Evolutionary conservation across 495 filamentous ascomycete genomes (phyloP).

Genomic region (Thozetella sp.): DNA sequence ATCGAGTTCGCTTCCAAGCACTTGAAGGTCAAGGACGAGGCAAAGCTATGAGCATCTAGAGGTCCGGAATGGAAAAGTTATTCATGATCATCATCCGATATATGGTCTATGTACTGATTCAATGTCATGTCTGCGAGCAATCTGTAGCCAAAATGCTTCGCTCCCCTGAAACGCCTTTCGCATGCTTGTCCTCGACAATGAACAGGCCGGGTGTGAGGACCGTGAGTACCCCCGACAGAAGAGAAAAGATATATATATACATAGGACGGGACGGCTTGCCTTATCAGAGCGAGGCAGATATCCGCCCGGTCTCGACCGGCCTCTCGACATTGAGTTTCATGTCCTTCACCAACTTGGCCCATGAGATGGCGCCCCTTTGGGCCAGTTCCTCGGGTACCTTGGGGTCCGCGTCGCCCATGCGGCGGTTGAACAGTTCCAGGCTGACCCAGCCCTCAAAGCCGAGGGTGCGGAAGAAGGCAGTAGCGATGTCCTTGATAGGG

Average conservation of each 20-base stretch:
- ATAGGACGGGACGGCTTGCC: background rate
- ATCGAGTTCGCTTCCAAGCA: constrained; percentile 60
- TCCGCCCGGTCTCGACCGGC: constrained; percentile 17
- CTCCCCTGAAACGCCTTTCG: background rate
- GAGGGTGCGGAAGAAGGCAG: constrained; percentile 62
- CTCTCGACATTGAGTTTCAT: constrained; percentile 52
- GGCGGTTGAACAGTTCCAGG: constrained; percentile 75
- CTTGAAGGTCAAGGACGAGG: constrained; percentile 35
- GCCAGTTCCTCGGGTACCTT: constrained; percentile 66
- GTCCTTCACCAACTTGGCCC: constrained; percentile 59
- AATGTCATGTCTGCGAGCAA: background rate
- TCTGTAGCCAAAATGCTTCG: background rate
- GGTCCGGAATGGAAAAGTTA: background rate
- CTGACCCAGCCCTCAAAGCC: constrained; percentile 79
- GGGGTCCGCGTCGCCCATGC: constrained; percentile 53
- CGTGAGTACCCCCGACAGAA: background rate
- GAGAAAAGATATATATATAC: background rate
- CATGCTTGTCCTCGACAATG: background rate
- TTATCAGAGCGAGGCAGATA: constrained; percentile 27
- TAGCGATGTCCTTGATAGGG: constrained; percentile 63
- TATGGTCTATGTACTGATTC: background rate
- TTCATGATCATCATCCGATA: too few species aligned
- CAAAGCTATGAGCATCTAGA: background rate
- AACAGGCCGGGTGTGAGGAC: constrained; percentile 2
- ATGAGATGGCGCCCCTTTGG: constrained; percentile 60